A percentile compares a stretch with the other conserved stretches of the same genome.
Evolutionary conservation across 257 asterid genomes (phyloP).

Genomic region (Forsythia suspensa): DNA sequence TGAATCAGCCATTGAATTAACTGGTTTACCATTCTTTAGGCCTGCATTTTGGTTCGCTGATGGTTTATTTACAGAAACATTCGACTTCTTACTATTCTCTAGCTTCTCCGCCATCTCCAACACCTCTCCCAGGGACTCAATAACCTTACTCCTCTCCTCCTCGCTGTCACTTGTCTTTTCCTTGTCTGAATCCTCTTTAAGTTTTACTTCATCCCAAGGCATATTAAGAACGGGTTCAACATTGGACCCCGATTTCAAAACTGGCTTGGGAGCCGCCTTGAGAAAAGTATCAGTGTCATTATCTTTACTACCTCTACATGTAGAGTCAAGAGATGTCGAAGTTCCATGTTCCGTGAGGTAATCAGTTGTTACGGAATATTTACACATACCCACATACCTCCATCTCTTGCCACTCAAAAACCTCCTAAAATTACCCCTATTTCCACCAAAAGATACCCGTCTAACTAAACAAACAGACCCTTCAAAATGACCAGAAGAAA

Average conservation of each 20-base stretch:
- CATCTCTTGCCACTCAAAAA: conserved; percentile 60
- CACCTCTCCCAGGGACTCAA: conserved; percentile 84
- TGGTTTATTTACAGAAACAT: conserved; percentile 46
- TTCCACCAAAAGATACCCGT: conserved; percentile 49
- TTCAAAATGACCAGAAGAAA: conserved; percentile 68
- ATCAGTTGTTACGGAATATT: conserved; percentile 80
- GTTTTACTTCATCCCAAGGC: conserved; percentile 42
- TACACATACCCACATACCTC: conserved; percentile 79
- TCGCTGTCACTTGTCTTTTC: conserved; percentile 36
- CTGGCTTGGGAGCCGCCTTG: conserved; percentile 86
- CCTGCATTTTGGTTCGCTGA: conserved; percentile 30
- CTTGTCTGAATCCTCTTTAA: conserved; percentile 34
- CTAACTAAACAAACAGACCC: conserved; percentile 71
- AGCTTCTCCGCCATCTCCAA: conserved; percentile 90
- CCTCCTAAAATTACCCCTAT: conserved; percentile 51
- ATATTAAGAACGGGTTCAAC: conserved; percentile 38
- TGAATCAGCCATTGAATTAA: conserved; percentile 37
- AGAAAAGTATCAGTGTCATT: conserved; percentile 57
- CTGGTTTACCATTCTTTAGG: conserved; percentile 51
- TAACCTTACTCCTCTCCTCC: conserved; percentile 64
- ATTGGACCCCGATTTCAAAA: conserved; percentile 57
- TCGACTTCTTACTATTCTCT: conserved; percentile 55
- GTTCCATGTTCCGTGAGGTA: conserved; percentile 71
- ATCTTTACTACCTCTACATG: conserved; percentile 48
- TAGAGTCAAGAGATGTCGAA: conserved; percentile 77